A percentile compares a stretch with the other conserved stretches of the same genome.
phyloP scores from a whole-genome alignment of 371 early-diverging fungal genomes.

The Haplosporangium sp. region DNA sequence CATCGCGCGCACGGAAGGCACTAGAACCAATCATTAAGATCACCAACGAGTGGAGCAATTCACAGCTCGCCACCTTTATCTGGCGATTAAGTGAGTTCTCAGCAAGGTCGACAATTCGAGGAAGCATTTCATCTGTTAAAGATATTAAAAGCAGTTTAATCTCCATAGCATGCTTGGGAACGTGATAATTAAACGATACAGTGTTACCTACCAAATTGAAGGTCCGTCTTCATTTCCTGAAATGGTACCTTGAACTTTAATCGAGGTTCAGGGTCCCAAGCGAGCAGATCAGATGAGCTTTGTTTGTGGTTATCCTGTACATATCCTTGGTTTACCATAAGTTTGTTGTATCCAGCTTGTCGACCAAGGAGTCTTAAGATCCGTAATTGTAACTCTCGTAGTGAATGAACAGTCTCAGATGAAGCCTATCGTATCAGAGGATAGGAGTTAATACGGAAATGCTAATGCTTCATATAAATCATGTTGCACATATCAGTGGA shows the following conservation, averaged over 20 bases:
- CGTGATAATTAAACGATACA: neutral
- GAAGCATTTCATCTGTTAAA: slow-evolving; percentile 76
- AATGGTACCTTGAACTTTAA: slow-evolving; percentile 75
- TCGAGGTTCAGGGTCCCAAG: slow-evolving; percentile 70
- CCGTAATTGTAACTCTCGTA: slow-evolving; percentile 68
- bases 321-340: slow-evolving; percentile 61
- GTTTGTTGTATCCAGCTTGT: slow-evolving; percentile 72
- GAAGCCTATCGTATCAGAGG: slow-evolving; percentile 6
- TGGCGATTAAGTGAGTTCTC: slow-evolving; percentile 81
- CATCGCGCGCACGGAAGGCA: slow-evolving; percentile 65
- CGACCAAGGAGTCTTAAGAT: slow-evolving; percentile 76
- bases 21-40: slow-evolving; percentile 80
- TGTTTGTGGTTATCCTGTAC: slow-evolving; percentile 21
- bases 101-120: slow-evolving; percentile 80
- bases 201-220: slow-evolving; percentile 68
- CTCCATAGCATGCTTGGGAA: neutral
- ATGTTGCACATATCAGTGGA: neutral
- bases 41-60: slow-evolving; percentile 79
- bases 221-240: slow-evolving; percentile 68
- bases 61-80: slow-evolving; percentile 82
- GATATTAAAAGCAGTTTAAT: neutral
- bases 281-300: slow-evolving; percentile 54
- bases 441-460: neutral
- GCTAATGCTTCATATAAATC: neutral
- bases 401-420: slow-evolving; percentile 42